A percentile compares a stretch with the other conserved stretches of the same genome.
Evolutionary conservation across 2,329 filamentous ascomycete genomes (phyloP).

Genomic region (Fusarium drepaniforme): DNA sequence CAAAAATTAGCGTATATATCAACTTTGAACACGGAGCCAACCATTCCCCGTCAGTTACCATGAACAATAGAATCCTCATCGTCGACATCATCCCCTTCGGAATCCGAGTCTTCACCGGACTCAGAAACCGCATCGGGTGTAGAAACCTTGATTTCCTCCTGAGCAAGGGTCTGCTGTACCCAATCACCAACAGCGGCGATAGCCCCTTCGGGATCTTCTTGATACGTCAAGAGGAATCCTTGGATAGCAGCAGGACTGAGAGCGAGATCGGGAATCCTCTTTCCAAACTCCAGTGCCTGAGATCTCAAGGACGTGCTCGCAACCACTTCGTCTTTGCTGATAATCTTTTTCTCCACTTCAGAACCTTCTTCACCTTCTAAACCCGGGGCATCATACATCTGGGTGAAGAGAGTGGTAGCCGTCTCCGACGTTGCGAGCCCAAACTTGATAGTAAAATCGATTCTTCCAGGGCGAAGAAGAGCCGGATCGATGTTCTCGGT

Average conservation of each 20-base stretch:
- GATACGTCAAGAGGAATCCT: conserved; percentile 27
- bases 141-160: not conserved
- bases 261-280: conserved; percentile 12
- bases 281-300: conserved; percentile 16
- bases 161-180: not conserved
- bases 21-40: too few relatives aligned
- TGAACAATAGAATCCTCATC: not conserved
- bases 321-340: not conserved
- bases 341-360: not conserved
- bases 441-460: conserved; percentile 24
- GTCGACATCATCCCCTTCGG: not conserved
- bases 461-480: conserved; percentile 17
- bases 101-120: not conserved
- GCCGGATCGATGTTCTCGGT: conserved; percentile 25
- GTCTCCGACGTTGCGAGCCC: conserved; percentile 18
- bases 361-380: not conserved
- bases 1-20: too few relatives aligned
- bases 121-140: not conserved
- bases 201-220: conserved; percentile 20
- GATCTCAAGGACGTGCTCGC: not conserved
- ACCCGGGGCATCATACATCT: conserved; percentile 15
- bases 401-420: conserved; percentile 3
- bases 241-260: conserved; percentile 36
- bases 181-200: not conserved
- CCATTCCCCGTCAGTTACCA: not conserved